Conservation (phyloP, 208 protist species). For the Wallacemonas sp. region DNA sequence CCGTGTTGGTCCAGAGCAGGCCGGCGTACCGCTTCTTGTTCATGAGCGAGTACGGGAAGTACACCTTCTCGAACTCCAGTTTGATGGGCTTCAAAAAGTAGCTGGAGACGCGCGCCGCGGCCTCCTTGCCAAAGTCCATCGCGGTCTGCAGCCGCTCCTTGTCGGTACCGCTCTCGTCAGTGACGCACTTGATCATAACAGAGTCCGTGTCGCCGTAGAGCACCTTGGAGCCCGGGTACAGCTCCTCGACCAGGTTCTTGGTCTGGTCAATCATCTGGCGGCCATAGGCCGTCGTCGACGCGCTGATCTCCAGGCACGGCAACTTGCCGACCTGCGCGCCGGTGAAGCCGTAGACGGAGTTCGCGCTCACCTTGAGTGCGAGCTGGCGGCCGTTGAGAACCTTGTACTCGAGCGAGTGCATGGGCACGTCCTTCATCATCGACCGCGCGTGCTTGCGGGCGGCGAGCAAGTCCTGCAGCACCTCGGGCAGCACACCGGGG, state of each 20-base stretch:
- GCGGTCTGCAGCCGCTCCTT: conserved; percentile 63
- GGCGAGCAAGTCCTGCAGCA: conserved; percentile 82
- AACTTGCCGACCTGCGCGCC: conserved; percentile 98
- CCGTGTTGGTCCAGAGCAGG: conserved; percentile 98
- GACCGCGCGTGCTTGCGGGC: conserved; percentile 74
- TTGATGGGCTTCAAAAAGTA: conserved; percentile 96
- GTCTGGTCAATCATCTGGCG: conserved; percentile 99
- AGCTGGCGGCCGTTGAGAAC: conserved; percentile 98
- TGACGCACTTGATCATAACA: conserved; percentile 97
- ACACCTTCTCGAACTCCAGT: conserved; percentile 99
- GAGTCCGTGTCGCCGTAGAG: conserved; percentile 99
- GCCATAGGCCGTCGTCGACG: conserved; percentile 97
- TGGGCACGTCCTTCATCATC: conserved; percentile 85
- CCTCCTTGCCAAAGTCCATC: conserved; percentile 89
- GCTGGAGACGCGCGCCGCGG: conserved; percentile 89
- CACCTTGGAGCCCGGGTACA: conserved; percentile 98
- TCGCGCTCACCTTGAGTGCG: conserved; percentile 99
- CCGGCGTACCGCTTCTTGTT: conserved; percentile 99
- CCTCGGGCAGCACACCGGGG: conserved; percentile 83
- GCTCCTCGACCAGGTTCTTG: conserved; percentile 90
- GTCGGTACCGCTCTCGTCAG: conserved; percentile 62
- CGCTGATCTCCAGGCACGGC: conserved; percentile 97
- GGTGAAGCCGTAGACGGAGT: conserved; percentile 99
- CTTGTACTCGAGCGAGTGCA: conserved; percentile 85
- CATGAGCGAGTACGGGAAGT: conserved; percentile 99